Evolutionary conservation across 2,329 filamentous ascomycete species (phyloP).

Genomic region (Berkeleyomyces rouxiae): DNA sequence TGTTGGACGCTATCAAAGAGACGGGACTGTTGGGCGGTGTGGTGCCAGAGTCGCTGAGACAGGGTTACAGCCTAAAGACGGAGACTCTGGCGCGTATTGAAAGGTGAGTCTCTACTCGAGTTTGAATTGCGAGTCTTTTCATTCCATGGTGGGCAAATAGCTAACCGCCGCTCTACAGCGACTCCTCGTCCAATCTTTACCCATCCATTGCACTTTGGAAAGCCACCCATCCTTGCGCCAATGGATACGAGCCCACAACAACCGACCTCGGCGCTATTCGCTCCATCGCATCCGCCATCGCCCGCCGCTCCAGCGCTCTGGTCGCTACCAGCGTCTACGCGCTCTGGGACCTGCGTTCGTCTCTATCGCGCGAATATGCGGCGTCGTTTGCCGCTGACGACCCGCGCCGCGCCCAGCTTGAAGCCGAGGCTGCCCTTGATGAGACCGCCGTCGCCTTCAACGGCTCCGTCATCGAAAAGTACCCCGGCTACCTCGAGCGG

Average conservation of each 20-base stretch:
- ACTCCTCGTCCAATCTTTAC: neutral
- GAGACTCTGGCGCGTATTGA: constrained; percentile 42
- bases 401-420: constrained; percentile 27
- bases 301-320: constrained; percentile 41
- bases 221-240: constrained; percentile 22
- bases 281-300: constrained; percentile 36
- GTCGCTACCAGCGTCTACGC: constrained; percentile 42
- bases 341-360: constrained; percentile 39
- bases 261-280: constrained; percentile 36
- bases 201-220: constrained; percentile 2
- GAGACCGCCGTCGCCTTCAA: constrained; percentile 56
- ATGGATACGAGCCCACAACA: constrained; percentile 21
- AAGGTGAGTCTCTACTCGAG: constrained; percentile 27
- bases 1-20: constrained; percentile 41
- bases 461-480: constrained; percentile 64
- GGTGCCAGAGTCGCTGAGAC: constrained; percentile 34
- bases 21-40: constrained; percentile 39
- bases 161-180: constrained; percentile 16
- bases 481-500: constrained; percentile 46
- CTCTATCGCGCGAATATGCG: constrained; percentile 23
- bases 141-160: neutral
- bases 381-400: constrained; percentile 21
- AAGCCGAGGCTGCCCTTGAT: constrained; percentile 31
- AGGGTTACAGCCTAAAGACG: constrained; percentile 41
- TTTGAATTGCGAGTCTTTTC: too few relatives aligned